Conservation (phyloP, 2,329 filamentous ascomycete genomes). For the Ceratocystis huliohia region DNA sequence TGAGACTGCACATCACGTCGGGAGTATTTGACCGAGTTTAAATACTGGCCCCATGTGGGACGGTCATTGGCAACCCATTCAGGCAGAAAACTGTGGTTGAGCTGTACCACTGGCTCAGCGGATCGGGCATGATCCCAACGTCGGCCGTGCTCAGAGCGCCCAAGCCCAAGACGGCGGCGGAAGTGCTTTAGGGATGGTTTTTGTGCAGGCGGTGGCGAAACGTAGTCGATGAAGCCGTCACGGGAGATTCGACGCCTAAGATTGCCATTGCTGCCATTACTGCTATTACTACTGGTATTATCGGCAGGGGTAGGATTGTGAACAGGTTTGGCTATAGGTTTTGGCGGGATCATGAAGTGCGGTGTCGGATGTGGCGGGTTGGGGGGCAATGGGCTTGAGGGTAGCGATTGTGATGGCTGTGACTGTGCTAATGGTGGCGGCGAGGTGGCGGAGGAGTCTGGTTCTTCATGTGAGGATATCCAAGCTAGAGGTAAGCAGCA, state of each 20-base stretch:
- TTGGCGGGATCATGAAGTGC: constrained; percentile 31
- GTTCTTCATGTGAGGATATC: constrained; percentile 38
- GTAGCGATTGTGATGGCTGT: background rate
- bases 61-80: constrained; percentile 17
- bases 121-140: constrained; percentile 49
- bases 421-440: background rate
- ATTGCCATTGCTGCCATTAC: background rate
- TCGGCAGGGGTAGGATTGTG: constrained; percentile 34
- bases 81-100: constrained; percentile 13
- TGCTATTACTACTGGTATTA: background rate
- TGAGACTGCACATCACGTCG: constrained; percentile 36
- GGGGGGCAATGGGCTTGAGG: constrained; percentile 8
- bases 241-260: constrained; percentile 34
- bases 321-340: constrained; percentile 30
- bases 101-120: constrained; percentile 42
- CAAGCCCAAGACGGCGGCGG: constrained; percentile 17
- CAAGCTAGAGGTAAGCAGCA: constrained; percentile 30
- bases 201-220: constrained; percentile 9
- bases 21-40: constrained; percentile 31
- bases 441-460: constrained; percentile 23
- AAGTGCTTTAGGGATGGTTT: constrained; percentile 14
- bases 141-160: constrained; percentile 34
- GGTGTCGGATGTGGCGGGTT: constrained; percentile 30
- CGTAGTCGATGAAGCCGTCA: constrained; percentile 36
- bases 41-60: constrained; percentile 40